Evolutionary conservation across 2,329 filamentous ascomycete species (phyloP), one percentile per base, ranked within the genome.

Genomic region (Tolypocladium guangdongense): DNA sequence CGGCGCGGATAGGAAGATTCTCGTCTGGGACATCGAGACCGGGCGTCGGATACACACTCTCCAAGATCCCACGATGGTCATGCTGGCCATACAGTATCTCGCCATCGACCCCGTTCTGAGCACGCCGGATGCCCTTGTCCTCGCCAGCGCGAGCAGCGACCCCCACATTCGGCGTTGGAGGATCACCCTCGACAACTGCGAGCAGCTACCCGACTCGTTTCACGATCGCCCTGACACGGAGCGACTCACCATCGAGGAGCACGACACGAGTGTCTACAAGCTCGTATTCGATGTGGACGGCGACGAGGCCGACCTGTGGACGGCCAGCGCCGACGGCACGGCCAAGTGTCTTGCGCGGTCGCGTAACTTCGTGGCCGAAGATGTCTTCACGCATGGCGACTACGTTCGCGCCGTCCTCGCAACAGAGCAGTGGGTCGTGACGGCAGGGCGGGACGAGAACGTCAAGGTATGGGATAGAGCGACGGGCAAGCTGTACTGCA

Each of bases 191-290:
- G 69, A 74, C 24, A 69, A 70, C 4, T 77, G 75, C 54, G 74
- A 79, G 61, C 82, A 87, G 67, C 68, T 84, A 7, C 60, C 73
- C 24, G 76, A 79, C 59, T 66, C 70, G 37, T 69, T 70, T 35
- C 70, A 69, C 35, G 70, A 68, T 49, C 66, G 67, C 33, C 71
- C 68, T 16, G 73, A 64, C 49, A 67, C 68, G 20, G 66, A 71
- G 54, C 76, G 70, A 55, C 76, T 71, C 59, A 77, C 69, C 63
- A 84, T 96, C 50, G 71, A 86, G 48, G 86, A 86, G 57, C 93
- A 99, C 68, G 90, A 96, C 60, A 99, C 93, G 1, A 93, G 87
- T 59, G 83, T 99, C 11, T 95, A 96, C 70, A 84, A 81, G 58
- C 72, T 97, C 16, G 73, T 80, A 22, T 95, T 95, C 61, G 86